Evolutionary conservation across 257 asterid genomes (phyloP).

Genomic region (Forsythia suspensa): DNA sequence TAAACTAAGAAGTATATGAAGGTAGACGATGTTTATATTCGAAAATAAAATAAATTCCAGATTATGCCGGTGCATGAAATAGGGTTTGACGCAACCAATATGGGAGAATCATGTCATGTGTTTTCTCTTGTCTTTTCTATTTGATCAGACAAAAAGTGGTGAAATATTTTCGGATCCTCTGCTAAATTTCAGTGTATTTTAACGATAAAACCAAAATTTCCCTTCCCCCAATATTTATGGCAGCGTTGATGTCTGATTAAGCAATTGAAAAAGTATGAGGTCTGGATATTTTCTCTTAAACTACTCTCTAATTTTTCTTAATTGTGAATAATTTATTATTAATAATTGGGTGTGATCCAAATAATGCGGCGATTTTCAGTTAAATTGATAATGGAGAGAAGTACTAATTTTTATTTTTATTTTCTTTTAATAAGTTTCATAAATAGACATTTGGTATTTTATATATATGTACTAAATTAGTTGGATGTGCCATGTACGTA

Average conservation of each 20-base stretch:
- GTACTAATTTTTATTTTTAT: too few relatives aligned
- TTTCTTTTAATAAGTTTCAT: too few relatives aligned
- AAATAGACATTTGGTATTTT: neutral
- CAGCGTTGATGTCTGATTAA: neutral
- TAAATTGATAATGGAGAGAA: neutral
- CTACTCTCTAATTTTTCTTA: neutral
- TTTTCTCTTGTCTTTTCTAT: neutral
- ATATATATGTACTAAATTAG: too few relatives aligned
- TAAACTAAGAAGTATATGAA: too few relatives aligned
- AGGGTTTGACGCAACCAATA: neutral
- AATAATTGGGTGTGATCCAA: neutral
- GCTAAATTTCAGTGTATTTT: neutral
- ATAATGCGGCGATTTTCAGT: neutral
- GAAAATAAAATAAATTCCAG: neutral
- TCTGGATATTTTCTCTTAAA: neutral
- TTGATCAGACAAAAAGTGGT: neutral
- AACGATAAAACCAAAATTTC: neutral
- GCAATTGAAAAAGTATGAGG: neutral
- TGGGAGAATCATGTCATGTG: neutral
- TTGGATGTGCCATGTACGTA: too few relatives aligned
- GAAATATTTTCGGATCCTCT: neutral
- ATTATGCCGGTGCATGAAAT: neutral
- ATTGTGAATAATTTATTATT: neutral
- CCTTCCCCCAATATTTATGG: neutral
- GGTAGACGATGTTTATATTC: too few relatives aligned